Base-by-base conservation (phyloP, 306 rosid genomes). In the Sindora glabra region DNA sequence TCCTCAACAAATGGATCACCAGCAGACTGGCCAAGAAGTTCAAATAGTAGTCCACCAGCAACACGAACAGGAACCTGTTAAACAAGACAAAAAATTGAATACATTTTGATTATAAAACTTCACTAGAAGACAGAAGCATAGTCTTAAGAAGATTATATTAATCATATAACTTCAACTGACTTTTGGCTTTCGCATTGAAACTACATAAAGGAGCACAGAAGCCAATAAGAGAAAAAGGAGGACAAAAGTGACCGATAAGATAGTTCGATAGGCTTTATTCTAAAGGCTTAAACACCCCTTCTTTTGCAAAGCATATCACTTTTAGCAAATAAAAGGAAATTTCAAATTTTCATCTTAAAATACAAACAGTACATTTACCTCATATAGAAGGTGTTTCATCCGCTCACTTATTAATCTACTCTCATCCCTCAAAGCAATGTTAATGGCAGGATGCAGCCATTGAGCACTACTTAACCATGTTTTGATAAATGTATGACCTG, bases 381-480 rank as follows among this genome's bases (percentile, higher is more conserved):
- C 96, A 55, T 91, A 88, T 1, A 83, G 67, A 70, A 92, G 95
- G 81, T 88, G 81, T 64, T 78, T 88, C 96, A 88, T 88, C 29
- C 70, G 73, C 32, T 92, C 98, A 6, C 95, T 88, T 46, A 88
- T 92, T 48, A 92, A 73, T 30, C 67, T 71, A 59, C 95, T 81
- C 67, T 88, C 98, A 60, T 92, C 86, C 51, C 70, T 76, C 70
- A 92, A 70, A 41, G 95, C 96, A 6, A 81, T 65, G 67, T 89
- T 79, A 33, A 92, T 78, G 16, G 98, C 96, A 56, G 95, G 98
- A 72, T 88, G 96, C 9, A 92, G 65, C 90, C 96, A 88, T 38
- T 75, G 95, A 60, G 94, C 84, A 64, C 30, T 81, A 38, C 71
- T 71, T 65, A 92, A 81, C 96, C 96, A 92, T 0, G 88, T 63